phyloP scores from a whole-genome alignment of 2,329 filamentous ascomycete species.

The Exophiala xenobiotica region DNA sequence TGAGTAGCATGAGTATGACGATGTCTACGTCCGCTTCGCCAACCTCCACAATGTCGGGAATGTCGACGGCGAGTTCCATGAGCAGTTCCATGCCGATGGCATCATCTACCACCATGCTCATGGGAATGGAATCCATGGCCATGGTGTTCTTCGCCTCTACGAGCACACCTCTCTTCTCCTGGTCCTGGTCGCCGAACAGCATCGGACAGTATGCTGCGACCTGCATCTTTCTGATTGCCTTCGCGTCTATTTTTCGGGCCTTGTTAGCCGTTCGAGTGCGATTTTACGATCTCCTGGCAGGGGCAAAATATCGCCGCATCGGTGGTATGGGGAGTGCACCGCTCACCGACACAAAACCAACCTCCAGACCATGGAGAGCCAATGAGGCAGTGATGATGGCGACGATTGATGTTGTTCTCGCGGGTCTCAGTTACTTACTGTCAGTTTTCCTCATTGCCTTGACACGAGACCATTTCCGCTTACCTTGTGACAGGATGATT shows the following conservation, averaged over 20 bases:
- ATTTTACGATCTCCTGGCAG: conserved; percentile 5
- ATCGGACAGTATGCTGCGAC: conserved; percentile 69
- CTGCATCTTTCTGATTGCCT: conserved; percentile 58
- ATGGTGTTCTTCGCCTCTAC: conserved; percentile 67
- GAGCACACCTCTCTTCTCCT: conserved; percentile 64
- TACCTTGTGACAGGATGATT: conserved; percentile 65
- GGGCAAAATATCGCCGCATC: too few species aligned
- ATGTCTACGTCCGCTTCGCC: too few species aligned
- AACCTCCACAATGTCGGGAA: background rate
- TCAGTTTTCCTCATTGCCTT: conserved; percentile 50
- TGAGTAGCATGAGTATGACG: too few species aligned
- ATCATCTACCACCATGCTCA: conserved; percentile 2
- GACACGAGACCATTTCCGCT: background rate
- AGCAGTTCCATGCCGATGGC: conserved; percentile 11
- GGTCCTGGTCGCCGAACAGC: conserved; percentile 68
- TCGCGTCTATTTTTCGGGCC: conserved; percentile 67
- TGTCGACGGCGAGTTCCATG: too few species aligned
- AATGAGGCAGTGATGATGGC: conserved; percentile 72
- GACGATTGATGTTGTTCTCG: conserved; percentile 65
- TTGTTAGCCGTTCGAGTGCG: conserved; percentile 60
- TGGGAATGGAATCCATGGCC: conserved; percentile 42
- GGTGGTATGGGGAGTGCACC: too few species aligned
- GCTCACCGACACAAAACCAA: conserved; percentile 1
- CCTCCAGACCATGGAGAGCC: conserved; percentile 44
- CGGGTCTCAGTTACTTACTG: conserved; percentile 80